A percentile compares a stretch with the other conserved stretches of the same genome.
Evolutionary conservation across 345 rosid species (phyloP).

Genomic region (Brassica juncea): DNA sequence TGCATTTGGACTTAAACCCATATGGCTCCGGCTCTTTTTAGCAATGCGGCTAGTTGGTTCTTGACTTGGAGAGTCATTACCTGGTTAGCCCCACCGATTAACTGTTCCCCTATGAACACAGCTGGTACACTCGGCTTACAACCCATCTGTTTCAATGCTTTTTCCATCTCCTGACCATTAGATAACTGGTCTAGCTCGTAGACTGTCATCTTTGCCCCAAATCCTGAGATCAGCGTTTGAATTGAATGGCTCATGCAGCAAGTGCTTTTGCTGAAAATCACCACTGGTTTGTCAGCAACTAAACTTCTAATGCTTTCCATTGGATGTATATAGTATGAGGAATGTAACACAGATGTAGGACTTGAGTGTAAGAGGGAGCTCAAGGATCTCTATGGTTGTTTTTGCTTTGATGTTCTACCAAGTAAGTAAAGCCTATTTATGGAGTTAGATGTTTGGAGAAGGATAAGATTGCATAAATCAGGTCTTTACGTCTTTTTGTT

Average conservation of each 20-base stretch:
- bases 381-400: slow-evolving; percentile 17
- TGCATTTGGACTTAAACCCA: slow-evolving; percentile 40
- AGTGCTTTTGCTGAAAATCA: slow-evolving; percentile 78
- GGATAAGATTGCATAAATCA: slow-evolving; percentile 28
- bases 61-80: slow-evolving; percentile 53
- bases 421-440: slow-evolving; percentile 35
- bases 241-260: slow-evolving; percentile 79
- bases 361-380: slow-evolving; percentile 16
- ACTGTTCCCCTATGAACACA: slow-evolving; percentile 75
- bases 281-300: slow-evolving; percentile 71
- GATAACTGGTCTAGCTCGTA: slow-evolving; percentile 71
- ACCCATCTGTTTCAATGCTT: slow-evolving; percentile 61
- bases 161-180: slow-evolving; percentile 59
- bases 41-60: slow-evolving; percentile 41
- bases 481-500: slow-evolving; percentile 27
- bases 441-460: slow-evolving; percentile 16
- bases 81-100: slow-evolving; percentile 77
- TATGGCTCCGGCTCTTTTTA: slow-evolving; percentile 46
- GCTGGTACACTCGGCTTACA: slow-evolving; percentile 66
- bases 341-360: not conserved
- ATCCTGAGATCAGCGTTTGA: slow-evolving; percentile 63
- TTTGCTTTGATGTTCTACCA: slow-evolving; percentile 16
- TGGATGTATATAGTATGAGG: not conserved
- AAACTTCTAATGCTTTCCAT: slow-evolving; percentile 50
- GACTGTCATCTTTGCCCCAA: slow-evolving; percentile 73